Base-by-base conservation (phyloP, 768 basidiomycete species). In the Ramaria rubella region DNA sequence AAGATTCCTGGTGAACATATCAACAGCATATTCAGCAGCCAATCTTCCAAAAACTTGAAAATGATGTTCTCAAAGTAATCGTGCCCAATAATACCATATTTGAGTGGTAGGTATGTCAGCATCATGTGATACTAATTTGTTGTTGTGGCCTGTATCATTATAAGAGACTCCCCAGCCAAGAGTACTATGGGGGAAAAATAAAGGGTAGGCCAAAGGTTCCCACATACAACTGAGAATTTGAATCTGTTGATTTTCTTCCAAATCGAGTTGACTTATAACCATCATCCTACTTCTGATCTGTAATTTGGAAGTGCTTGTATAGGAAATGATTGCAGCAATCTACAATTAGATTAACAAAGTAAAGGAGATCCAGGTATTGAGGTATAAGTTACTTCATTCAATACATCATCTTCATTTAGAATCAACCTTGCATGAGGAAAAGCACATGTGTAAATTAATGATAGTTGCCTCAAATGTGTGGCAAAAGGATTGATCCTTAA, bases 1-100 rank as follows among this genome's bases (percentile, higher is more conserved):
- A n/a, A n/a, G n/a, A n/a, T 70, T 64, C 1, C 69, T 63, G 1
- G 65, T 67, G 55, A 69, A 74, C 75, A 75, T 75, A 45, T 75
- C 72, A 29, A 71, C 67, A 11, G 71, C 19, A 38, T 74, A 74
- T 56, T 75, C 68, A 55, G 65, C 68, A 0, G 63, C 57, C 0
- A 76, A 58, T 0, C 70, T 62, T 0, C 73, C 70, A 60, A 75
- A 75, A 0, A 70, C 65, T 1, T 29, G 29, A 46, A 75, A 75
- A 0, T 70, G 61, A 1, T 53, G 49, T 29, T 74, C 69, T 0
- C 65, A 53, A 1, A 75, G 65, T 0, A 75, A 58, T 1, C 68
- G 62, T 1, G 62, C 62, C 1, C 68, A 64, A 52, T 75, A 74
- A 48, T 66, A 61, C 64, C 67, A 67, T 69, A n/a, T n/a, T n/a